Conservation (phyloP, 192 early-diverging fungal genomes). For the Oehlia diaphana region DNA sequence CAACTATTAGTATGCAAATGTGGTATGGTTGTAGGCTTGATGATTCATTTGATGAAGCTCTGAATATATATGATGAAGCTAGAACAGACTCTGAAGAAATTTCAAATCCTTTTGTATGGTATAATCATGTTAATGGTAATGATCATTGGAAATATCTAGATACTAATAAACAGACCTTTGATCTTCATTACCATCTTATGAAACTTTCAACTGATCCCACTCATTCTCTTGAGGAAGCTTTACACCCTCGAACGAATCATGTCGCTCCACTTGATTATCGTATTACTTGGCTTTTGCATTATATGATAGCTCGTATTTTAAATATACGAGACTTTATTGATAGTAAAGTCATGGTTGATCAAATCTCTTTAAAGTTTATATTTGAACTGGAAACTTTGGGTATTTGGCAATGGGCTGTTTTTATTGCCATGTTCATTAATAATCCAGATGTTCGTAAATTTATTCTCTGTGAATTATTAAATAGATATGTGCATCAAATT, state of each 20-base stretch:
- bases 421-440: conserved; percentile 69
- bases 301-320: conserved; percentile 28
- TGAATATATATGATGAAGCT: conserved; percentile 34
- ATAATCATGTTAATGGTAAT: conserved; percentile 28
- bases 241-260: conserved; percentile 60
- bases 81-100: conserved; percentile 25
- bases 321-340: conserved; percentile 10
- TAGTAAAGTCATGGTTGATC: conserved; percentile 41
- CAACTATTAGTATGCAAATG: conserved; percentile 59
- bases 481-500: background rate
- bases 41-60: conserved; percentile 33
- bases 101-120: conserved; percentile 43
- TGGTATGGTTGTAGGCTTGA: conserved; percentile 59
- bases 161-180: conserved; percentile 36
- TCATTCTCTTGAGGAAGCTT: conserved; percentile 55
- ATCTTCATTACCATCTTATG: conserved; percentile 78
- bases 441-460: conserved; percentile 30
- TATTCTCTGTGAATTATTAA: conserved; percentile 19
- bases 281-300: conserved; percentile 65
- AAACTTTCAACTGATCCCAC: conserved; percentile 53
- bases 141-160: conserved; percentile 8
- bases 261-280: conserved; percentile 65
- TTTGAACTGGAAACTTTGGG: conserved; percentile 73
- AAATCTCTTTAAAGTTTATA: conserved; percentile 61
- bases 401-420: conserved; percentile 84